phyloP scores from a whole-genome alignment of 73 alveolate species.

The Tetrahymena borealis region DNA sequence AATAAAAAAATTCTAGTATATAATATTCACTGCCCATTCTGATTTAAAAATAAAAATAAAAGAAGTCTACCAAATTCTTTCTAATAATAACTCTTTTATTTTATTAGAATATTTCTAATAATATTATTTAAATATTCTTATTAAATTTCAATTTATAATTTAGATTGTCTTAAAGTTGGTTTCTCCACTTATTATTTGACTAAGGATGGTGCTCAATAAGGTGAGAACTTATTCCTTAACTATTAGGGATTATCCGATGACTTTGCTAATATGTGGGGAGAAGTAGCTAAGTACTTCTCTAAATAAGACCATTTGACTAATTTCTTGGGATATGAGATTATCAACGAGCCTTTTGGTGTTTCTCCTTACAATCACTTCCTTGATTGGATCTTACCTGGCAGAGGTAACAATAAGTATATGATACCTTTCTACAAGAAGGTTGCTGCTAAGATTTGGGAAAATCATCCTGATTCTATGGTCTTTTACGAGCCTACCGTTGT shows the following conservation, averaged over 20 bases:
- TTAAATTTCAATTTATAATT: background rate
- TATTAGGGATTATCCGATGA: conserved; percentile 69
- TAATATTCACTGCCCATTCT: no score
- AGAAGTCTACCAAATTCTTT: no score
- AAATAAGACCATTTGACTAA: conserved; percentile 39
- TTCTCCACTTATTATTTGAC: conserved; percentile 60
- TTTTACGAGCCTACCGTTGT: conserved; percentile 72
- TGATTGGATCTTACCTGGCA: conserved; percentile 55
- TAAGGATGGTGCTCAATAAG: conserved; percentile 61
- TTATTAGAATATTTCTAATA: background rate
- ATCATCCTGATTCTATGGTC: conserved; percentile 55
- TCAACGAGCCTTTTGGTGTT: conserved; percentile 86
- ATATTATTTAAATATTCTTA: no score
- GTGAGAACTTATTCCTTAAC: conserved; percentile 67
- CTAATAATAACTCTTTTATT: background rate
- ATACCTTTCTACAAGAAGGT: conserved; percentile 68
- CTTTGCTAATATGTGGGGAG: conserved; percentile 79
- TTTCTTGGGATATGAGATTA: conserved; percentile 82
- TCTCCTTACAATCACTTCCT: conserved; percentile 51
- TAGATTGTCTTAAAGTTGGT: conserved; percentile 63
- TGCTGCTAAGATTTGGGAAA: conserved; percentile 47
- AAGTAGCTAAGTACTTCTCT: conserved; percentile 63
- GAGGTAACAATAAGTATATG: conserved; percentile 54
- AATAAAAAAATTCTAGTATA: no score
- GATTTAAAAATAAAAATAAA: no score